Evolutionary conservation across 768 basidiomycete genomes (phyloP).

Genomic region (Xerocomellus chrysenteron): DNA sequence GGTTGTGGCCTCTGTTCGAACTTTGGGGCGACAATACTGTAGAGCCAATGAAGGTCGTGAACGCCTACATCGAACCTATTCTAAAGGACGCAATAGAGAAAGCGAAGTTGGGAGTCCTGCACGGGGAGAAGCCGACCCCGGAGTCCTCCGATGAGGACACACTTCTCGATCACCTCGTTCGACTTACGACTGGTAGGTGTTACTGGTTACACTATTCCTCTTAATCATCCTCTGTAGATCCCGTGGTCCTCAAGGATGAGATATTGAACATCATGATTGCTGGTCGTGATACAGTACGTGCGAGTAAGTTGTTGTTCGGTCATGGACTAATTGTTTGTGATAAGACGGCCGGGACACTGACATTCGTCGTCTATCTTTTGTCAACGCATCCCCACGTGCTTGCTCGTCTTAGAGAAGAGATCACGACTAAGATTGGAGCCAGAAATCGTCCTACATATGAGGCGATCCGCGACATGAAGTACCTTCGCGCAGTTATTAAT

Average conservation of each 20-base stretch:
- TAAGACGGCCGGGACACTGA: conserved; percentile 40
- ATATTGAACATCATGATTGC: conserved; percentile 37
- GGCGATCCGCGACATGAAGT: conserved; percentile 61
- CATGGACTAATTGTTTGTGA: conserved; percentile 16
- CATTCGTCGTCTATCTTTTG: conserved; percentile 43
- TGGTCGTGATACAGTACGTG: conserved; percentile 27
- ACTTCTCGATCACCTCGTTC: conserved; percentile 56
- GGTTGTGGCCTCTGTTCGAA: conserved; percentile 56
- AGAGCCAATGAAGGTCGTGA: conserved; percentile 51
- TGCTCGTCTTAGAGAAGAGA: conserved; percentile 52
- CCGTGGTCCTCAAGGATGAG: conserved; percentile 31
- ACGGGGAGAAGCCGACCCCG: conserved; percentile 24
- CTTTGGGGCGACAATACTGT: conserved; percentile 21
- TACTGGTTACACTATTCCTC: conserved; percentile 21
- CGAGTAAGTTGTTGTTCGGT: neutral
- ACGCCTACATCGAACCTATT: conserved; percentile 48
- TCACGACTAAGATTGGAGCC: conserved; percentile 50
- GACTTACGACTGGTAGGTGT: conserved; percentile 41
- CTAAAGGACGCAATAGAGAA: conserved; percentile 43
- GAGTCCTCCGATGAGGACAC: conserved; percentile 45
- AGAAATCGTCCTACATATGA: conserved; percentile 50
- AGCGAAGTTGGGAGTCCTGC: conserved; percentile 28
- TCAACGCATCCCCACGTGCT: conserved; percentile 49
- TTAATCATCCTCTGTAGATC: conserved; percentile 18
- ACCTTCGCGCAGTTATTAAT: conserved; percentile 62